Percentiles rank a stretch among this genome's conserved stretches.
Evolutionary conservation across 2,329 filamentous ascomycete species (phyloP).

Genomic region (Beauveria australis): DNA sequence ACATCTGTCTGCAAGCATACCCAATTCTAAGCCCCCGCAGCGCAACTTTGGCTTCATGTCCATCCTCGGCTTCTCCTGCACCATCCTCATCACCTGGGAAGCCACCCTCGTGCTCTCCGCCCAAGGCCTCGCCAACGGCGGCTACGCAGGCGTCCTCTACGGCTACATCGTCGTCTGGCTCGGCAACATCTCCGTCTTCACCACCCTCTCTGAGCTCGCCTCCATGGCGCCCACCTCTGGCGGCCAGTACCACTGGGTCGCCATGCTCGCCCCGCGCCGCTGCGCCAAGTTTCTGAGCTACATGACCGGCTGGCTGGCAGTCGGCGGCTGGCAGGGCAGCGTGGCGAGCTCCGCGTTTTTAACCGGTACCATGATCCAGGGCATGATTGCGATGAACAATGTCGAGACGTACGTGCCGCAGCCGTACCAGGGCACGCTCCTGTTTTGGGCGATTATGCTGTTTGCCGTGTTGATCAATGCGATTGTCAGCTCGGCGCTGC

Average conservation of each 20-base stretch:
- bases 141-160: constrained; percentile 41
- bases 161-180: constrained; percentile 37
- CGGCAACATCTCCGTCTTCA: constrained; percentile 30
- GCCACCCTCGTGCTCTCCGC: constrained; percentile 19
- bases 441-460: constrained; percentile 11
- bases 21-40: constrained; percentile 13
- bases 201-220: constrained; percentile 25
- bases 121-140: constrained; percentile 31
- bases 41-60: constrained; percentile 36
- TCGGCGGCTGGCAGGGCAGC: constrained; percentile 20
- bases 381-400: constrained; percentile 10
- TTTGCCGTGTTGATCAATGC: constrained; percentile 26
- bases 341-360: constrained; percentile 18
- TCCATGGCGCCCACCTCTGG: constrained; percentile 39
- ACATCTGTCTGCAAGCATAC: background rate
- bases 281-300: constrained; percentile 34
- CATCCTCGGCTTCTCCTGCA: constrained; percentile 38
- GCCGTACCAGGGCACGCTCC: constrained; percentile 6
- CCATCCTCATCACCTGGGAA: constrained; percentile 42
- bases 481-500: constrained; percentile 34
- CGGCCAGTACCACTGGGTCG: constrained; percentile 51
- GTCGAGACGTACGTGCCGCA: background rate
- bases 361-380: constrained; percentile 21
- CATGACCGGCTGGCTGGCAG: constrained; percentile 19
- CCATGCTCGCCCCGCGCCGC: constrained; percentile 33